Base-by-base conservation (phyloP, 2,329 filamentous ascomycete species). In the Aspergillus quadricinctus region DNA sequence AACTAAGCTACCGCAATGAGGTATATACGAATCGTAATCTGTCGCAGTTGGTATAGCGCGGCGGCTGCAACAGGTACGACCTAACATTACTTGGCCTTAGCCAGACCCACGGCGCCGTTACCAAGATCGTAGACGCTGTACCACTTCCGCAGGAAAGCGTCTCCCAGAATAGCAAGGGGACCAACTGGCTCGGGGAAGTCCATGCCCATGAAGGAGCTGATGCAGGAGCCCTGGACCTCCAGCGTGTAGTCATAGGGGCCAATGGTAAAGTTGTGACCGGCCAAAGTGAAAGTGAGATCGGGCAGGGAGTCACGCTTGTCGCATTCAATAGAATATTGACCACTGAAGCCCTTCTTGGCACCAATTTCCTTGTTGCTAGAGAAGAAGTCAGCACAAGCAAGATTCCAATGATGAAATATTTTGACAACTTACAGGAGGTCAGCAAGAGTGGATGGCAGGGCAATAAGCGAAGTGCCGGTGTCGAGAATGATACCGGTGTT, bases 181-280 rank as follows among this genome's bases (percentile, higher is more conserved):
- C 94, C 93, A 57, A 89, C 88, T 41, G 92, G 92, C 71, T 87
- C 89, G 56, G 92, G 79, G 79, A 91, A 87, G 75, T 92, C 94
- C 88, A 97, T 96, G 68, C 92, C 92, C 86, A 96, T 95, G 80
- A 99, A 96, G 66, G 91, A 89, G 61, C 92, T 97, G 77, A 99
- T 96, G 78, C 94, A 99, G 74, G 88, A 93, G 67, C 93, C 94
- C 72, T 92, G 89, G 46, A 97, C 86, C 78, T 99, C 92, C 43
- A 99, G 87, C 66, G 97, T 92, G 81, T 99, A 99, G 80, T 99
- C 94, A 64, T 88, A 88, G 17, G 94, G 80, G 55, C 83, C 81
- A 66, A 99, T 96, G 72, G 87, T 88, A 82, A 97, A 99, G 81
- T 97, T 90, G 80, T 96, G 86, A 63, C 94, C 94, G 64, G 85